A percentile compares a stretch with the other conserved stretches of the same genome.
phyloP scores from a whole-genome alignment of 441 rosid species.

The Corymbia calophylla region DNA sequence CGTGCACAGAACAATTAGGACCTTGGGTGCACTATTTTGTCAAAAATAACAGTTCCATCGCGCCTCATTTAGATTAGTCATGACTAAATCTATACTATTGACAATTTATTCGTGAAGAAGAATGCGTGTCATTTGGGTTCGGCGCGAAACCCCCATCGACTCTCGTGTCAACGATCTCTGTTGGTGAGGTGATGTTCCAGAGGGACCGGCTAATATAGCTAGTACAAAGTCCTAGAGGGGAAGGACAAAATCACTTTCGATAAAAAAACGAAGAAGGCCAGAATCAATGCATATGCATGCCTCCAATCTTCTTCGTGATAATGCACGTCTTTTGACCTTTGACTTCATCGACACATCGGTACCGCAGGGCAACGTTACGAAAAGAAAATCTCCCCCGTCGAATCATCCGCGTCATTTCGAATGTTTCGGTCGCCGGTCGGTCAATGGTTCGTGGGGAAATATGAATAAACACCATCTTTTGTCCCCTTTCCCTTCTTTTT shows the following conservation, averaged over 20 bases:
- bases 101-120: not conserved
- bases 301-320: not conserved
- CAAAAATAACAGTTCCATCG: not conserved
- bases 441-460: not conserved
- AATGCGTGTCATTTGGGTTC: not conserved
- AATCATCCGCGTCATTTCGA: not conserved
- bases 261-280: not conserved
- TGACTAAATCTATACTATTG: too few species aligned
- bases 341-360: not conserved
- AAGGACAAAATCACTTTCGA: not conserved
- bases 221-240: not conserved
- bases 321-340: not conserved
- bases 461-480: too few species aligned
- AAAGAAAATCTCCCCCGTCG: not conserved
- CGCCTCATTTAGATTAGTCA: not conserved
- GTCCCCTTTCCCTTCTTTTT: too few species aligned
- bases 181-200: not conserved
- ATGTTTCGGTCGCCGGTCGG: not conserved
- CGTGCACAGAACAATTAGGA: not conserved
- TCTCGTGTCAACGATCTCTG: not conserved
- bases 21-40: not conserved
- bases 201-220: not conserved
- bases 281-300: not conserved
- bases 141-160: not conserved
- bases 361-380: not conserved